Evolutionary conservation across 257 asterid genomes (phyloP).

Genomic region (Handroanthus guayacan): DNA sequence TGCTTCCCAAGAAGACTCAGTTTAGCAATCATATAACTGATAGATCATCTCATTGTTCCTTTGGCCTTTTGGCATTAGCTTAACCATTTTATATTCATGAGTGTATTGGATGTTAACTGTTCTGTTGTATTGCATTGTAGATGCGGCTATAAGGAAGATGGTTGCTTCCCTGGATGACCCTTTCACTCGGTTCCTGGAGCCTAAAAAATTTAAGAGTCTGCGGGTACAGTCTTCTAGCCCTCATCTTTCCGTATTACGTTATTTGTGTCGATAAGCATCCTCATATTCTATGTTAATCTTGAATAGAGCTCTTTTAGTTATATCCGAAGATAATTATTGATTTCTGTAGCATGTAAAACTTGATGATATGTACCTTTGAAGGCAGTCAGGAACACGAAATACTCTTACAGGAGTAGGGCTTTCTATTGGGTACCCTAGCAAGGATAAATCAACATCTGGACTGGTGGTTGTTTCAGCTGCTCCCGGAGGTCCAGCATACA

Average conservation of each 20-base stretch:
- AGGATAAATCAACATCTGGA: slow-evolving; percentile 69
- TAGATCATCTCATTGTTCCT: slow-evolving; percentile 5
- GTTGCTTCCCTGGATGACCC: slow-evolving; percentile 93
- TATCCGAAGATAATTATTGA: slow-evolving; percentile 11
- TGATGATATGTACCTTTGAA: slow-evolving; percentile 61
- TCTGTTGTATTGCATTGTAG: slow-evolving; percentile 47
- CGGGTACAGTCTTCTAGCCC: slow-evolving; percentile 66
- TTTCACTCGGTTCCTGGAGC: slow-evolving; percentile 97
- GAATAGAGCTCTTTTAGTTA: slow-evolving; percentile 13
- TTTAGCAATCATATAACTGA: not conserved
- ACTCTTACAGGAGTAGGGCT: slow-evolving; percentile 93
- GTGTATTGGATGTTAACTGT: slow-evolving; percentile 19
- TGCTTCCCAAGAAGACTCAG: not conserved
- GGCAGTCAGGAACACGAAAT: slow-evolving; percentile 97
- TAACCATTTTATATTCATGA: slow-evolving; percentile 5
- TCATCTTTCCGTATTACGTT: slow-evolving; percentile 24
- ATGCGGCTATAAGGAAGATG: slow-evolving; percentile 94
- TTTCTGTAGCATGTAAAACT: slow-evolving; percentile 38
- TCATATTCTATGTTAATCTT: slow-evolving; percentile 10
- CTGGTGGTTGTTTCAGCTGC: slow-evolving; percentile 88
- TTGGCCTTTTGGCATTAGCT: slow-evolving; percentile 17
- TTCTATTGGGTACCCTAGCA: slow-evolving; percentile 87
- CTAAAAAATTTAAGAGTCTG: slow-evolving; percentile 84
- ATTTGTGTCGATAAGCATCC: slow-evolving; percentile 4
- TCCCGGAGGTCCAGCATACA: slow-evolving; percentile 95